Conservation (phyloP, 805 yeast species). For the Saccharomycopsis sp. region DNA sequence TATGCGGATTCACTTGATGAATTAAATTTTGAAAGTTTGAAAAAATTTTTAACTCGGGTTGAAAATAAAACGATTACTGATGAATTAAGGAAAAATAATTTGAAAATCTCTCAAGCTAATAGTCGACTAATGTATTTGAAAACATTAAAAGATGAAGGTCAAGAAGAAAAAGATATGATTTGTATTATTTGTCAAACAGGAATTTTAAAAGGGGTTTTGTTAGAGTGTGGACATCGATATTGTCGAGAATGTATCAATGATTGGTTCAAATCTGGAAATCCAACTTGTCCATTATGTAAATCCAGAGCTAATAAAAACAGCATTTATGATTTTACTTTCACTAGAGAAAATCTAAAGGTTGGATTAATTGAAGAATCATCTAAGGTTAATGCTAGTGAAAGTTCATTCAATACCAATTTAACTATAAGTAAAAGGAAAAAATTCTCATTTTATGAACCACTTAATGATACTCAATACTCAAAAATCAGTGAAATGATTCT, state of each 20-base stretch:
- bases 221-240: constrained; percentile 87
- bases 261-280: constrained; percentile 44
- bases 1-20: background rate
- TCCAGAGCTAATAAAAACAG: constrained; percentile 36
- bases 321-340: constrained; percentile 59
- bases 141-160: constrained; percentile 27
- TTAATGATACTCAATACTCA: constrained; percentile 31
- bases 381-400: constrained; percentile 7
- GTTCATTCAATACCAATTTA: background rate
- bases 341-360: constrained; percentile 41
- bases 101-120: constrained; percentile 23
- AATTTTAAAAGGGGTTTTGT: constrained; percentile 66
- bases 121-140: constrained; percentile 41
- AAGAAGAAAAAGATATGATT: constrained; percentile 30
- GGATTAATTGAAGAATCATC: constrained; percentile 24
- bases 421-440: too few relatives aligned
- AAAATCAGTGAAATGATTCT: constrained; percentile 37
- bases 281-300: constrained; percentile 78
- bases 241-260: constrained; percentile 70
- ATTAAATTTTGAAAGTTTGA: background rate
- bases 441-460: constrained; percentile 23
- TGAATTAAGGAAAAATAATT: constrained; percentile 17
- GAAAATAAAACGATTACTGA: too few relatives aligned
- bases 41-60: too few relatives aligned
- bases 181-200: constrained; percentile 74